Evolutionary conservation across 2,329 filamentous ascomycete genomes (phyloP).

Genomic region (Fusarium subtropicale): DNA sequence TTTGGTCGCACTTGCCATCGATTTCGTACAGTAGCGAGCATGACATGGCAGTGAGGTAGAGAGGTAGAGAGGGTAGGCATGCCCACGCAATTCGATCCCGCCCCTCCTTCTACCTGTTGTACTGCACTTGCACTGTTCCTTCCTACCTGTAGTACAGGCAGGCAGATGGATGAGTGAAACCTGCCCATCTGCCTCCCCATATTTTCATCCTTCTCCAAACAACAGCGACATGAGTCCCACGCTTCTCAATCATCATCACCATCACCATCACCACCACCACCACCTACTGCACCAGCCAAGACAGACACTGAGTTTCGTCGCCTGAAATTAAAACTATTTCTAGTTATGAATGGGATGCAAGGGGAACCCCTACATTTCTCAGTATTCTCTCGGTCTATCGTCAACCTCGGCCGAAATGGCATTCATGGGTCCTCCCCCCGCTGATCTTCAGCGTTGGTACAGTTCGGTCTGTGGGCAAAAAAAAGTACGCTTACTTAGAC

Average conservation of each 20-base stretch:
- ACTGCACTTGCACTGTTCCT: neutral
- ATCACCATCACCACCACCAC: slow-evolving; percentile 8
- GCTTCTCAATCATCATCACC: slow-evolving; percentile 21
- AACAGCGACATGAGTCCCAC: slow-evolving; percentile 29
- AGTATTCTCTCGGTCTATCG: slow-evolving; percentile 5
- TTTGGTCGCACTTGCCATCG: slow-evolving; percentile 18
- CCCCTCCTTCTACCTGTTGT: slow-evolving; percentile 30
- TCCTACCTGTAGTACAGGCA: neutral
- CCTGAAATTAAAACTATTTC: slow-evolving; percentile 8
- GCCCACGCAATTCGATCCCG: slow-evolving; percentile 40
- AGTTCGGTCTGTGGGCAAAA: neutral
- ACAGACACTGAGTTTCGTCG: slow-evolving; percentile 7
- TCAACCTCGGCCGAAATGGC: slow-evolving; percentile 44
- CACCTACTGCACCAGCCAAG: neutral
- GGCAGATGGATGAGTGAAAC: slow-evolving; percentile 8
- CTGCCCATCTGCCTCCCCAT: slow-evolving; percentile 40
- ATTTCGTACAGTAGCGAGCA: slow-evolving; percentile 26
- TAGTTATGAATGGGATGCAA: slow-evolving; percentile 15
- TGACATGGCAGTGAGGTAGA: neutral
- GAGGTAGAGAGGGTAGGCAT: slow-evolving; percentile 2
- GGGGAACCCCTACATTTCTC: slow-evolving; percentile 24
- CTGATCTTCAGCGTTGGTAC: slow-evolving; percentile 43
- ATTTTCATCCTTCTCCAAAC: slow-evolving; percentile 40
- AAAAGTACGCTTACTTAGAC: slow-evolving; percentile 31
- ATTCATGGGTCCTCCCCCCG: slow-evolving; percentile 36